Conservation (phyloP, 1,284 basidiomycete species). For the Melampsora larici-populina region DNA sequence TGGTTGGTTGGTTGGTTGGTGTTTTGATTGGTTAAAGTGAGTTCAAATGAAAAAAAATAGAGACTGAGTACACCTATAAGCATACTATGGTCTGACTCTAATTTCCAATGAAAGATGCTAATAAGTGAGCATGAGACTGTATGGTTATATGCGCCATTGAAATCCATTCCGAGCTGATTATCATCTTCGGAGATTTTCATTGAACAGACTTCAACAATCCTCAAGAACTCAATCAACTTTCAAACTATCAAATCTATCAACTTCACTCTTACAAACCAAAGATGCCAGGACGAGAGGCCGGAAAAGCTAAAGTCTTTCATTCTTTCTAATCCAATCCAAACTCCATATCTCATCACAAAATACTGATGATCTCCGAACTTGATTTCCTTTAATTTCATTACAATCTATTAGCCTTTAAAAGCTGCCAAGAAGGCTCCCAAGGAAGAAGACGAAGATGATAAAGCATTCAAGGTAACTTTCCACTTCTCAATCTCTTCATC, state of each 20-base stretch:
- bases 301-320: conserved; percentile 33
- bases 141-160: too few species aligned
- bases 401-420: conserved; percentile 26
- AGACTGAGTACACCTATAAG: too few species aligned
- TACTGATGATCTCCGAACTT: not conserved
- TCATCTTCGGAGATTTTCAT: not conserved
- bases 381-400: not conserved
- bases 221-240: too few species aligned
- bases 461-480: conserved; percentile 27
- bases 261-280: not conserved
- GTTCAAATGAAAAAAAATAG: too few species aligned
- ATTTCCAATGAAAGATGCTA: too few species aligned
- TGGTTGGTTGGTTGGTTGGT: too few species aligned
- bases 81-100: too few species aligned
- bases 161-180: too few species aligned
- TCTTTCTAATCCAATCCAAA: not conserved
- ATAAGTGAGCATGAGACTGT: too few species aligned
- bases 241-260: not conserved
- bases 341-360: not conserved
- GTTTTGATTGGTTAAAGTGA: too few species aligned
- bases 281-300: conserved; percentile 30
- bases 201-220: not conserved
- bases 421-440: conserved; percentile 28
- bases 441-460: conserved; percentile 42
- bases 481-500: not conserved